Evolutionary conservation across 1,284 basidiomycete genomes (phyloP).

Genomic region (Trametes polyzona): DNA sequence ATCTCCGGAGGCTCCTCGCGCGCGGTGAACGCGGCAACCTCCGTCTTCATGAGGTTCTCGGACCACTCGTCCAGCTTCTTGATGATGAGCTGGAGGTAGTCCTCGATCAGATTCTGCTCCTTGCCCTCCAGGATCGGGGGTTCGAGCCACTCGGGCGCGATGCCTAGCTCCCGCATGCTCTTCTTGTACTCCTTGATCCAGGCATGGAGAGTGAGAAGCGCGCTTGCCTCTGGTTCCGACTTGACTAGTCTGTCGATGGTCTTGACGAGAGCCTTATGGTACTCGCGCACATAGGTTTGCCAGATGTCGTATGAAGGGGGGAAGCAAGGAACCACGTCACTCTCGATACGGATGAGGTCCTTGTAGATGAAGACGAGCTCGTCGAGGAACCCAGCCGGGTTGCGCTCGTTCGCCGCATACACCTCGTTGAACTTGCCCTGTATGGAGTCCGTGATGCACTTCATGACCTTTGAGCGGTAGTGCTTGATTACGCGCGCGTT

Average conservation of each 20-base stretch:
- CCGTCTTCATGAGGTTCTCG: slow-evolving; percentile 90
- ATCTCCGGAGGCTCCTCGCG: slow-evolving; percentile 88
- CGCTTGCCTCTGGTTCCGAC: slow-evolving; percentile 84
- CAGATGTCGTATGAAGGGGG: slow-evolving; percentile 92
- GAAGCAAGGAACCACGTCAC: slow-evolving; percentile 88
- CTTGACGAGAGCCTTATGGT: slow-evolving; percentile 88
- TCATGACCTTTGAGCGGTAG: slow-evolving; percentile 90
- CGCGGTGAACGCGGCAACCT: slow-evolving; percentile 83
- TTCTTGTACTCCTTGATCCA: slow-evolving; percentile 97
- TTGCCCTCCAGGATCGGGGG: slow-evolving; percentile 93
- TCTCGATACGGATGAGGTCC: slow-evolving; percentile 90
- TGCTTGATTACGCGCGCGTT: slow-evolving; percentile 95
- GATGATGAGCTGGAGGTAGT: slow-evolving; percentile 93
- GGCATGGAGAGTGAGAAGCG: slow-evolving; percentile 84
- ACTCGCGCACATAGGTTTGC: slow-evolving; percentile 84
- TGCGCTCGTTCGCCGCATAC: slow-evolving; percentile 63
- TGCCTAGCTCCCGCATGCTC: slow-evolving; percentile 92
- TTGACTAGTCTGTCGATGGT: slow-evolving; percentile 76
- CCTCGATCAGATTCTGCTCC: slow-evolving; percentile 92
- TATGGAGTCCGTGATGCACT: slow-evolving; percentile 81
- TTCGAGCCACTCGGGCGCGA: slow-evolving; percentile 82
- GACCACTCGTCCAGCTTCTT: slow-evolving; percentile 98
- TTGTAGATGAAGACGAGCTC: slow-evolving; percentile 92
- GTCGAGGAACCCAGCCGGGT: slow-evolving; percentile 79
- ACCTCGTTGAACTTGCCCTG: slow-evolving; percentile 74